Evolutionary conservation across 352 stramenopile species (phyloP).

Genomic region (Phytopythium litorale): DNA sequence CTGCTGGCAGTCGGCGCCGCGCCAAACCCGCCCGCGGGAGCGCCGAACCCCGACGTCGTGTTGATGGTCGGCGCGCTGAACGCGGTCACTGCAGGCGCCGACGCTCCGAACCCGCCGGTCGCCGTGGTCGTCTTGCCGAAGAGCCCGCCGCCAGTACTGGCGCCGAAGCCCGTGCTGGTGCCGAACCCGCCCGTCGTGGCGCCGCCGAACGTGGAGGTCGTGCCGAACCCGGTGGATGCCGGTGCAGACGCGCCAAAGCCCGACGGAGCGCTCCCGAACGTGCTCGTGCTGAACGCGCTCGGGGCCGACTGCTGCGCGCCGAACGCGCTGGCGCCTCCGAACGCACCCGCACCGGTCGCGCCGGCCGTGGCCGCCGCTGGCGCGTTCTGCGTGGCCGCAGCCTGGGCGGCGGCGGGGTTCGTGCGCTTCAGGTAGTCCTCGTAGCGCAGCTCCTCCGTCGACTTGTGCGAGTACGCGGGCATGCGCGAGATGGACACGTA

Average conservation of each 20-base stretch:
- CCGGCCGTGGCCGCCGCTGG: slow-evolving; percentile 23
- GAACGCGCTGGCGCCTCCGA: slow-evolving; percentile 29
- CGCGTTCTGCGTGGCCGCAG: slow-evolving; percentile 37
- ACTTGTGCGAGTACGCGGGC: slow-evolving; percentile 71
- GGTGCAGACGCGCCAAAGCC: slow-evolving; percentile 25
- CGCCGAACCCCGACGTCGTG: slow-evolving; percentile 24
- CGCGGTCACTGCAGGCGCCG: slow-evolving; percentile 3
- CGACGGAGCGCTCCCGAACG: slow-evolving; percentile 18
- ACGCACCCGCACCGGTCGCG: slow-evolving; percentile 33
- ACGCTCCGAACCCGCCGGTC: neutral
- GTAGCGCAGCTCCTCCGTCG: slow-evolving; percentile 64
- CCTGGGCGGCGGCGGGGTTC: slow-evolving; percentile 46
- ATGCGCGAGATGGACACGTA: slow-evolving; percentile 72
- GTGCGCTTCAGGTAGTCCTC: slow-evolving; percentile 81
- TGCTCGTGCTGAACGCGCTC: slow-evolving; percentile 18
- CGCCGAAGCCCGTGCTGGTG: slow-evolving; percentile 19
- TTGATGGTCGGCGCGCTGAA: slow-evolving; percentile 11
- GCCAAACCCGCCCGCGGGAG: slow-evolving; percentile 43
- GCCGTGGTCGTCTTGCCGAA: slow-evolving; percentile 3
- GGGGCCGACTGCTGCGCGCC: slow-evolving; percentile 15
- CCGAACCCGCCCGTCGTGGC: slow-evolving; percentile 13
- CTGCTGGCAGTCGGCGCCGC: slow-evolving; percentile 19
- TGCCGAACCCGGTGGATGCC: slow-evolving; percentile 26
- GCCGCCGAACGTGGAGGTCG: slow-evolving; percentile 21
- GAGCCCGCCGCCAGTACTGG: slow-evolving; percentile 6